These are phyloP conservation scores for Chaetomidium leptoderma DNA, from an alignment of 495 filamentous ascomycete species.

Conservation along the genomic window DNA sequence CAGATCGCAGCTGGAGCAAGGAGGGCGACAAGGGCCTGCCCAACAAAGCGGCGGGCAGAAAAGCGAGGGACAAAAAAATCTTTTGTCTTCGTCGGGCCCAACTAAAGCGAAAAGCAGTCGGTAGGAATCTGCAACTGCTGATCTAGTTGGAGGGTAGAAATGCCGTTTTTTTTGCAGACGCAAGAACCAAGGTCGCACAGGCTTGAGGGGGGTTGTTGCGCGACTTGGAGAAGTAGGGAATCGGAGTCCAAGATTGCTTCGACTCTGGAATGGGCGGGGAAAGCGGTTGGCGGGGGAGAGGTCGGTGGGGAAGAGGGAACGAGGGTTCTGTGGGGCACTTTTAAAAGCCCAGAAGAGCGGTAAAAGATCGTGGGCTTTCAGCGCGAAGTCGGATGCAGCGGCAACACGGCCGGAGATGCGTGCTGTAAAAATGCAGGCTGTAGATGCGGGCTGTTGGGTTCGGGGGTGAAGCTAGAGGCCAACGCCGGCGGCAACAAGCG, in stretches of 20 bases:
- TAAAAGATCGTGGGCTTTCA: not conserved
- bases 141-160: not conserved
- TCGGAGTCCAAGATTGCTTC: conserved; percentile 1
- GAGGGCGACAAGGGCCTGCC: conserved; percentile 9
- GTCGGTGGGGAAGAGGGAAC: conserved; percentile 6
- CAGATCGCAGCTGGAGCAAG: conserved; percentile 6
- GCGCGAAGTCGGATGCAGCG: not conserved
- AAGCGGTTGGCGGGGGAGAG: not conserved
- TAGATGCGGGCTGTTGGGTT: not conserved
- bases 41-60: conserved; percentile 11
- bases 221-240: not conserved
- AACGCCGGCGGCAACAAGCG: not conserved
- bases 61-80: not conserved
- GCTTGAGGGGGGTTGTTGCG: conserved; percentile 1
- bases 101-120: not conserved
- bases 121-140: not conserved
- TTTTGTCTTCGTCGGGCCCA: not conserved
- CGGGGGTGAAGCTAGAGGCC: not conserved
- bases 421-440: not conserved
- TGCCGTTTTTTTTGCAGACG: not conserved
- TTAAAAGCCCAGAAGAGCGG: conserved; percentile 10
- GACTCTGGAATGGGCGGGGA: not conserved
- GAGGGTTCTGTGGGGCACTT: not conserved
- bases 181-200: conserved; percentile 3
- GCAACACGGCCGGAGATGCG: not conserved